These are phyloP conservation scores for Bryoerythrophyllum caledonicum DNA, from an alignment of 225 moss, liverwort and hornwort species.

Conservation along the genomic window DNA sequence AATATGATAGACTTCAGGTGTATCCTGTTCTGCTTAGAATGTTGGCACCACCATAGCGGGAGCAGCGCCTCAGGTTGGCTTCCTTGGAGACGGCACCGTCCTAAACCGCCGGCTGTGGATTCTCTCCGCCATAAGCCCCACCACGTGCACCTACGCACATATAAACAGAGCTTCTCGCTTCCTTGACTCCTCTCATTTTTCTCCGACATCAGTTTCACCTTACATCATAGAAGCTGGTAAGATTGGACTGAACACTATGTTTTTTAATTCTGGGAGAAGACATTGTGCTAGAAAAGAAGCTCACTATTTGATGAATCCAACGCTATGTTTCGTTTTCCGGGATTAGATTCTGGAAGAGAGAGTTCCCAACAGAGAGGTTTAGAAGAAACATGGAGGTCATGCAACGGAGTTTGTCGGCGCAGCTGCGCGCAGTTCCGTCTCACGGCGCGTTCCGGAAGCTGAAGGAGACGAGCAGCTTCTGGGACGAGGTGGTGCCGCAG, in stretches of 20 bases:
- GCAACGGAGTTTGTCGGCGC: constrained; percentile 37
- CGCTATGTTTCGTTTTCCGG: too few species aligned
- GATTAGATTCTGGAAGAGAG: too few species aligned
- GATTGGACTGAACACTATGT: not conserved
- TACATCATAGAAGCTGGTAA: not conserved
- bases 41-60: constrained; percentile 12
- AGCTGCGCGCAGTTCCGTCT: constrained; percentile 27
- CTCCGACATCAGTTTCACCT: not conserved
- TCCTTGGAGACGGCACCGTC: constrained; percentile 36
- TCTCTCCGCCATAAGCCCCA: constrained; percentile 26
- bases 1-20: too few species aligned
- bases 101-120: constrained; percentile 14
- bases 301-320: too few species aligned
- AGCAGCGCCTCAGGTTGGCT: not conserved
- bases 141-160: constrained; percentile 9
- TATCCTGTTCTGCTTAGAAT: not conserved
- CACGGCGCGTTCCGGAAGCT: constrained; percentile 25
- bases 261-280: not conserved
- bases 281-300: not conserved
- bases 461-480: not conserved
- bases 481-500: constrained; percentile 14
- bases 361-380: too few species aligned
- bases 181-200: not conserved
- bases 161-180: not conserved
- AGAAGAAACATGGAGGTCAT: constrained; percentile 20